These are phyloP conservation scores for Candida vartiovaarae DNA, from an alignment of 805 yeast genomes.

Conservation along the genomic window DNA sequence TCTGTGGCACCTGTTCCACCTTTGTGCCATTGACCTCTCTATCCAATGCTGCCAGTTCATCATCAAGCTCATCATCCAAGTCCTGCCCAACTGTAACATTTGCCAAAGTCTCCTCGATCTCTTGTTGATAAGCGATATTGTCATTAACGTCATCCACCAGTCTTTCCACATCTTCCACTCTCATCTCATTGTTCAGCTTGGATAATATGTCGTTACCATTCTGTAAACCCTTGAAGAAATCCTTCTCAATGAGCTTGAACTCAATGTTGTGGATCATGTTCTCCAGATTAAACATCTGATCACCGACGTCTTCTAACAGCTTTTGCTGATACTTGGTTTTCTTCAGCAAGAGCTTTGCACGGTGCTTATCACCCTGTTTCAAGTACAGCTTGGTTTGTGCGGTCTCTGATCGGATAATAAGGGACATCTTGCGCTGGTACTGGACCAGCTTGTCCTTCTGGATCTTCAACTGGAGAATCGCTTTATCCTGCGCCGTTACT, in stretches of 20 bases:
- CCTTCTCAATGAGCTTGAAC: constrained; percentile 82
- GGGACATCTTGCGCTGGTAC: constrained; percentile 48
- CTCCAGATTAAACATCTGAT: constrained; percentile 76
- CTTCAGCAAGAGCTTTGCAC: constrained; percentile 64
- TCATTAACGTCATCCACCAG: constrained; percentile 82
- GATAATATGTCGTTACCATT: constrained; percentile 76
- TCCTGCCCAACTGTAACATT: constrained; percentile 28
- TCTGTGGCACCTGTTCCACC: constrained; percentile 1
- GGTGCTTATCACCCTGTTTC: constrained; percentile 26
- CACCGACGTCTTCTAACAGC: constrained; percentile 60
- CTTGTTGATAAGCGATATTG: constrained; percentile 72
- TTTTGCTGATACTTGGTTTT: constrained; percentile 78
- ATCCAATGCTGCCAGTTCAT: constrained; percentile 42
- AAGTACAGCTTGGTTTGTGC: constrained; percentile 26
- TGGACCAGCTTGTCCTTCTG: constrained; percentile 82
- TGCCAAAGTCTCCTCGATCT: constrained; percentile 48
- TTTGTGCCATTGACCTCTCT: neutral
- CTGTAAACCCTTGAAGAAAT: constrained; percentile 70
- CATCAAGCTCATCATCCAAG: constrained; percentile 56
- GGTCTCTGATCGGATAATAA: constrained; percentile 54
- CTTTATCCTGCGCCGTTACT: constrained; percentile 79
- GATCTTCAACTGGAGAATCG: constrained; percentile 76
- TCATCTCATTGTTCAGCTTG: constrained; percentile 72
- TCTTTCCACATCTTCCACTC: constrained; percentile 68
- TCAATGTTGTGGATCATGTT: constrained; percentile 74